Evolutionary conservation across 441 rosid species (phyloP).

Genomic region (Croton laevigatus): DNA sequence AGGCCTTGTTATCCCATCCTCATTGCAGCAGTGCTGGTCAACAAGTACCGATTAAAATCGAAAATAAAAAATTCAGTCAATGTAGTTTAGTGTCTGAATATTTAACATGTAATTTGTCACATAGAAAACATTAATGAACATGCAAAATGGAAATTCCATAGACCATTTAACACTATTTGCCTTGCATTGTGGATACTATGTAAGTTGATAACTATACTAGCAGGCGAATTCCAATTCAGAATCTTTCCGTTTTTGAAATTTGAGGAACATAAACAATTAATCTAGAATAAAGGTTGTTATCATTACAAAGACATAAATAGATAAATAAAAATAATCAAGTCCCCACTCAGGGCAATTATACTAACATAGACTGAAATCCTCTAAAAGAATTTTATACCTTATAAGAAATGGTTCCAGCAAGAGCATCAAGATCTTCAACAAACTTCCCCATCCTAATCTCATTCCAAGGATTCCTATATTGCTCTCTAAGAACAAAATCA

Average conservation of each 20-base stretch:
- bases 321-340: background rate
- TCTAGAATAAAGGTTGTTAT: conserved; percentile 1
- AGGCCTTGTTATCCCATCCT: conserved; percentile 69
- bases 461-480: conserved; percentile 86
- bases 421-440: conserved; percentile 92
- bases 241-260: background rate
- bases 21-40: conserved; percentile 63
- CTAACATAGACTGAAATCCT: background rate
- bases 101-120: background rate
- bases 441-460: conserved; percentile 77
- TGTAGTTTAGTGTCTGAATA: background rate
- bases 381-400: conserved; percentile 41
- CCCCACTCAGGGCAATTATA: background rate
- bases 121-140: background rate
- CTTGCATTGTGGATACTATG: background rate
- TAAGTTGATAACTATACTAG: background rate
- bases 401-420: conserved; percentile 80
- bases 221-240: background rate
- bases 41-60: conserved; percentile 14
- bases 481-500: conserved; percentile 72
- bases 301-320: background rate
- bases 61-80: background rate
- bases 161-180: background rate
- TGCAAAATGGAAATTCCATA: background rate
- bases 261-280: background rate